phyloP scores from a whole-genome alignment of 179 eudicot species.

The Beta lomatogona region DNA sequence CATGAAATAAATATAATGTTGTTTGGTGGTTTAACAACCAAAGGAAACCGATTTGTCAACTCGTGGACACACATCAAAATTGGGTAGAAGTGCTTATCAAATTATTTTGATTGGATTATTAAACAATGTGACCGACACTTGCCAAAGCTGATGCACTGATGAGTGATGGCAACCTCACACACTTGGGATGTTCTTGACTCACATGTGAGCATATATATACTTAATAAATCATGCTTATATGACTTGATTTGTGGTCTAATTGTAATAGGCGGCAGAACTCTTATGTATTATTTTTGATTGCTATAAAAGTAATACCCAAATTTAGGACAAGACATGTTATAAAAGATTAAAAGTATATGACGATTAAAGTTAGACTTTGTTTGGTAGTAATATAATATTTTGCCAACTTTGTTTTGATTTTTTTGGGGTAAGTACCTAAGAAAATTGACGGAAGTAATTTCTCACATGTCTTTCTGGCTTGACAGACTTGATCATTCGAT shows the following conservation, averaged over 20 bases:
- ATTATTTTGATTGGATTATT: not conserved
- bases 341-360: too few species aligned
- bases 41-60: conserved; percentile 1
- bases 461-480: too few species aligned
- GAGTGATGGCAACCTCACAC: not conserved
- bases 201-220: too few species aligned
- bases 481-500: too few species aligned
- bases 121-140: conserved; percentile 18
- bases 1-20: not conserved
- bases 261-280: not conserved
- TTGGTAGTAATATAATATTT: too few species aligned
- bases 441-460: too few species aligned
- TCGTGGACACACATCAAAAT: not conserved
- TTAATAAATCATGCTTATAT: not conserved
- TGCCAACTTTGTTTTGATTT: too few species aligned
- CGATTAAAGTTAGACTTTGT: too few species aligned
- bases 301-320: too few species aligned
- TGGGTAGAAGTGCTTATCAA: not conserved
- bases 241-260: not conserved
- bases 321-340: too few species aligned
- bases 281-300: too few species aligned
- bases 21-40: conserved; percentile 20
- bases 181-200: not conserved
- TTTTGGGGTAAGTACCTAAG: too few species aligned
- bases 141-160: not conserved